A percentile compares a stretch with the other conserved stretches of the same genome.
These are phyloP conservation scores for Zelopaecilomyces penicillatus DNA, from an alignment of 2,329 filamentous ascomycete species.

Conservation along the genomic window DNA sequence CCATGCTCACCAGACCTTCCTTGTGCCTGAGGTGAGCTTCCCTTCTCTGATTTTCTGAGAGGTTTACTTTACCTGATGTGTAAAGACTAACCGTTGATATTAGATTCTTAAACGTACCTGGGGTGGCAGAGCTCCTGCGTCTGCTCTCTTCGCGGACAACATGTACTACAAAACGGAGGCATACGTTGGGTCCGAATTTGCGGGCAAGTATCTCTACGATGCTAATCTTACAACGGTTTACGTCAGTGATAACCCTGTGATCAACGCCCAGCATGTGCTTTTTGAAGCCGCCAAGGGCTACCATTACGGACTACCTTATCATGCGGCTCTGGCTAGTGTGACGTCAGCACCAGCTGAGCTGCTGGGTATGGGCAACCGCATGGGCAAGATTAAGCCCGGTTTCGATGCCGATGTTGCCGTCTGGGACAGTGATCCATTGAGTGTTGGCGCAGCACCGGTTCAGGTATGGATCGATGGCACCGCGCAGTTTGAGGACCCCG, in stretches of 20 bases:
- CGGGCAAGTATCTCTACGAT: conserved; percentile 58
- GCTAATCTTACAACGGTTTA: conserved; percentile 57
- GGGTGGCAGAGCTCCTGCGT: conserved; percentile 45
- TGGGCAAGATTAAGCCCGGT: conserved; percentile 54
- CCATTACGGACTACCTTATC: conserved; percentile 52
- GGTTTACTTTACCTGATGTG: no score
- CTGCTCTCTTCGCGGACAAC: conserved; percentile 61
- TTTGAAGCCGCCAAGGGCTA: conserved; percentile 56
- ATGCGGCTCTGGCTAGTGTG: conserved; percentile 49
- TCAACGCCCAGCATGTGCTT: conserved; percentile 62
- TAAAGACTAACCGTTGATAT: neutral
- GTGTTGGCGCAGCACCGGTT: conserved; percentile 48
- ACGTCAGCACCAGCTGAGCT: conserved; percentile 51
- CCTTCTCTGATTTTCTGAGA: no score
- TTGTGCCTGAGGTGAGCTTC: conserved; percentile 51
- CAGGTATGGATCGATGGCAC: conserved; percentile 58
- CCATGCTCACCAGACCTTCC: conserved; percentile 58
- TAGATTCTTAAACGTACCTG: conserved; percentile 49
- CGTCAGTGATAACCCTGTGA: conserved; percentile 62
- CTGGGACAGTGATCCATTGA: conserved; percentile 56
- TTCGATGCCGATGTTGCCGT: conserved; percentile 54
- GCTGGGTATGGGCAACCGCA: conserved; percentile 46
- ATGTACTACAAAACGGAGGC: conserved; percentile 66
- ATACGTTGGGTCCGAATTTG: conserved; percentile 55
- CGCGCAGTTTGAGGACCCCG: conserved; percentile 42